Percentiles rank a stretch among this genome's conserved stretches.
phyloP scores from a whole-genome alignment of 257 asterid species.

The Penstemon newberryi region DNA sequence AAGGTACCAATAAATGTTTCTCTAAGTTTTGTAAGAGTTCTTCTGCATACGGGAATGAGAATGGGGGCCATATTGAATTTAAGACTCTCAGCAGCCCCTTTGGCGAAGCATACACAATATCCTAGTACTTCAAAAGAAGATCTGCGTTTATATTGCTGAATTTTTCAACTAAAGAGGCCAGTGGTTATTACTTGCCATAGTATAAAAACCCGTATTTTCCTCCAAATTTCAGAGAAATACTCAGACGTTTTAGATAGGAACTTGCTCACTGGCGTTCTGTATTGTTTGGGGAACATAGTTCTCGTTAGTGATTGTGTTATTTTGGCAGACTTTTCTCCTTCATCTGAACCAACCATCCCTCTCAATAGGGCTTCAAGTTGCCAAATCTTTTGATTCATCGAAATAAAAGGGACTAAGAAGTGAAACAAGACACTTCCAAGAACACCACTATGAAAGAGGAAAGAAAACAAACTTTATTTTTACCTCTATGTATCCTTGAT shows the following conservation, averaged over 20 bases:
- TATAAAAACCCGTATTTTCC: constrained; percentile 52
- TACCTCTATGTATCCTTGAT: constrained; percentile 83
- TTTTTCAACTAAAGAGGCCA: constrained; percentile 59
- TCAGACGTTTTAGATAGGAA: constrained; percentile 52
- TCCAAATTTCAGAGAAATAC: constrained; percentile 65
- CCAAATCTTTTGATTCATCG: constrained; percentile 59
- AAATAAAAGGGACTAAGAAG: not conserved
- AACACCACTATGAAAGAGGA: not conserved
- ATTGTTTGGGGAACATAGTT: constrained; percentile 82
- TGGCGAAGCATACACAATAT: constrained; percentile 72
- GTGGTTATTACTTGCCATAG: constrained; percentile 52
- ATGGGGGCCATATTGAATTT: constrained; percentile 89
- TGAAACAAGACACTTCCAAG: too few relatives aligned
- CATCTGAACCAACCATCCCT: constrained; percentile 63
- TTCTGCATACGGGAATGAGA: constrained; percentile 78
- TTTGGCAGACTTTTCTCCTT: constrained; percentile 25
- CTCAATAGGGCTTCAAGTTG: constrained; percentile 77
- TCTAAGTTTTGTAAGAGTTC: constrained; percentile 66
- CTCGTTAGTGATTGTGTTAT: constrained; percentile 61
- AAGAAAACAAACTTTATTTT: not conserved
- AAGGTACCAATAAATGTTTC: constrained; percentile 64
- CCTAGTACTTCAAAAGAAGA: constrained; percentile 68
- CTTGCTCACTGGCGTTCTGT: constrained; percentile 66
- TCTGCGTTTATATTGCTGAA: constrained; percentile 39
- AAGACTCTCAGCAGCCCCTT: constrained; percentile 74